Evolutionary conservation across 768 basidiomycete species (phyloP).

Genomic region (Leccinum disarticulatum): DNA sequence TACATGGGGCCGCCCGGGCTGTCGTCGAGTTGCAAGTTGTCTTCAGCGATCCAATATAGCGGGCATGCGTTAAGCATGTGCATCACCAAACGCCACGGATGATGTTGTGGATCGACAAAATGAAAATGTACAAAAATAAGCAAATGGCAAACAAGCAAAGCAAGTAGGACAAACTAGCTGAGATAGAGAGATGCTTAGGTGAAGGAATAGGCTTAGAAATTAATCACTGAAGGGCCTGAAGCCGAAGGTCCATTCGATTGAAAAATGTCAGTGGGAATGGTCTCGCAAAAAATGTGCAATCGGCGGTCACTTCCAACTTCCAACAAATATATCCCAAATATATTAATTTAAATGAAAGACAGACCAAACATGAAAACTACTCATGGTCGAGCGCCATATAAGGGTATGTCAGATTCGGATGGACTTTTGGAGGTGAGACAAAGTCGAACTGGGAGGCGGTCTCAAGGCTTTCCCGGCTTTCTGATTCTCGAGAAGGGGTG

Average conservation of each 20-base stretch:
- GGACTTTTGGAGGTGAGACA: conserved; percentile 49
- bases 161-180: conserved; percentile 20
- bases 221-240: not conserved
- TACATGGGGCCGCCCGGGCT: not conserved
- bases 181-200: conserved; percentile 8
- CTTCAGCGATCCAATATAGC: conserved; percentile 14
- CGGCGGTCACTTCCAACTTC: conserved; percentile 12
- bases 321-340: conserved; percentile 15
- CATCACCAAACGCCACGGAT: conserved; percentile 8
- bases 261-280: conserved; percentile 13
- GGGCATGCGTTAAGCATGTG: conserved; percentile 24
- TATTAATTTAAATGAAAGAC: conserved; percentile 12
- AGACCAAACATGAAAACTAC: conserved; percentile 19
- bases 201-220: conserved; percentile 9
- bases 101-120: conserved; percentile 11
- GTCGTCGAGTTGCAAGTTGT: conserved; percentile 13
- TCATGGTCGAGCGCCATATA: conserved; percentile 53
- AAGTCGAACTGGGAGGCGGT: conserved; percentile 66
- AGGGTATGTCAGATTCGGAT: conserved; percentile 51
- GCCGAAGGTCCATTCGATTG: conserved; percentile 3
- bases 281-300: conserved; percentile 12
- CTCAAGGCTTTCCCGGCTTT: conserved; percentile 56
- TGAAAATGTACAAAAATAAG: conserved; percentile 18
- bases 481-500: conserved; percentile 26
- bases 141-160: conserved; percentile 20